A percentile compares a stretch with the other conserved stretches of the same genome.
Conservation (phyloP, 305 asterid species). For the Fraxinus sp. region DNA sequence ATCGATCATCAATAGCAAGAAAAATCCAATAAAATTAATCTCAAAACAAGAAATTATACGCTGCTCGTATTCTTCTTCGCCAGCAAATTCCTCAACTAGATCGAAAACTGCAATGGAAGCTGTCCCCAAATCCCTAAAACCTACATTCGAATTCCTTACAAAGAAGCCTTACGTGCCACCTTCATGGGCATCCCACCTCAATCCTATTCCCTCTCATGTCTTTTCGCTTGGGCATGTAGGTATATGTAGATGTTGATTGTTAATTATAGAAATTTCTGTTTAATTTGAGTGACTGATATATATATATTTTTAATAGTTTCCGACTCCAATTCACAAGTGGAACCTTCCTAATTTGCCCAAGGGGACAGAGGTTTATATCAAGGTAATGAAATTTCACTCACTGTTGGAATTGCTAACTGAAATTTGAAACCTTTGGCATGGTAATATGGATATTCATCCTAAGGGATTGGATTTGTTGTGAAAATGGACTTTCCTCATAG, state of each 20-base stretch:
- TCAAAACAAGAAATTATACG: slow-evolving; percentile 6
- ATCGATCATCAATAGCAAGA: slow-evolving; percentile 18
- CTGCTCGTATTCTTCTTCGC: slow-evolving; percentile 19
- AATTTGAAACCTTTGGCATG: slow-evolving; percentile 1
- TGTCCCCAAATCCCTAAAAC: slow-evolving; percentile 25
- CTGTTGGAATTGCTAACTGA: neutral
- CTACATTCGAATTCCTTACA: slow-evolving; percentile 49
- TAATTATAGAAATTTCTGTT: neutral
- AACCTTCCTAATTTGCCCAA: slow-evolving; percentile 87
- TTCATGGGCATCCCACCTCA: slow-evolving; percentile 79
- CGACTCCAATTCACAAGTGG: slow-evolving; percentile 95
- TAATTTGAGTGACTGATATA: neutral
- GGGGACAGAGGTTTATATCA: slow-evolving; percentile 76
- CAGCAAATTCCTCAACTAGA: slow-evolving; percentile 14
- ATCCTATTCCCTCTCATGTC: slow-evolving; percentile 66
- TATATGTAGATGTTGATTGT: neutral
- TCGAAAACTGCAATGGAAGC: slow-evolving; percentile 36
- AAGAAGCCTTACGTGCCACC: slow-evolving; percentile 73
- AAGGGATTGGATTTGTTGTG: neutral
- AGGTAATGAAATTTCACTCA: slow-evolving; percentile 44
- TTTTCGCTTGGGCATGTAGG: slow-evolving; percentile 79
- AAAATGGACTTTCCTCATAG: neutral
- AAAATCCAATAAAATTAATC: slow-evolving; percentile 5
- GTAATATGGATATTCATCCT: neutral
- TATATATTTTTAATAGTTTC: slow-evolving; percentile 47